phyloP scores from a whole-genome alignment of 2,329 filamentous ascomycete genomes.

The Cladosporium cucumerinum region DNA sequence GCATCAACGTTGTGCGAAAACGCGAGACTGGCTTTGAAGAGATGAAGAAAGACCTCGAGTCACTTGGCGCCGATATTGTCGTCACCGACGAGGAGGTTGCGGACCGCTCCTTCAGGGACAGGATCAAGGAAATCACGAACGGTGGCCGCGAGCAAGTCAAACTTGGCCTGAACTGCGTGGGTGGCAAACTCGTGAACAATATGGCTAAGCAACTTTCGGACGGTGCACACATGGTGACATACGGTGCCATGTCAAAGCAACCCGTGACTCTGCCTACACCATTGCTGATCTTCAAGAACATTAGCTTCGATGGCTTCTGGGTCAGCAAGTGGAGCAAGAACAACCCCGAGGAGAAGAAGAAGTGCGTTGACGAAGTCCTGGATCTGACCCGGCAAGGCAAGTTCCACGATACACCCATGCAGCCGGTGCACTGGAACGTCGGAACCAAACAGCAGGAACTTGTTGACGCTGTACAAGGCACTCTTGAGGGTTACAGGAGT shows the following conservation, averaged over 20 bases:
- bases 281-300: constrained; percentile 87
- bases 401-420: constrained; percentile 80
- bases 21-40: constrained; percentile 65
- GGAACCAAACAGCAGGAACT: constrained; percentile 69
- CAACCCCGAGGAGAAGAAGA: constrained; percentile 68
- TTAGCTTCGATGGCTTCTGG: constrained; percentile 92
- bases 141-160: constrained; percentile 68
- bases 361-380: constrained; percentile 81
- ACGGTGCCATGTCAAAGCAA: constrained; percentile 91
- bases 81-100: constrained; percentile 60
- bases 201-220: constrained; percentile 69
- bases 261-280: constrained; percentile 78
- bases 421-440: constrained; percentile 78
- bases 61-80: constrained; percentile 61
- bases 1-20: constrained; percentile 82
- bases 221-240: constrained; percentile 78
- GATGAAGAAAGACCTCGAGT: constrained; percentile 58
- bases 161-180: constrained; percentile 88
- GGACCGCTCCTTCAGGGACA: constrained; percentile 60
- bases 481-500: constrained; percentile 75
- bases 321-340: constrained; percentile 82
- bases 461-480: constrained; percentile 73
- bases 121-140: constrained; percentile 63
- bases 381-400: constrained; percentile 68
- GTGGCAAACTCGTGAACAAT: constrained; percentile 76